Evolutionary conservation across 805 yeast genomes (phyloP).

Genomic region (Saccharomycopsis microspora): DNA sequence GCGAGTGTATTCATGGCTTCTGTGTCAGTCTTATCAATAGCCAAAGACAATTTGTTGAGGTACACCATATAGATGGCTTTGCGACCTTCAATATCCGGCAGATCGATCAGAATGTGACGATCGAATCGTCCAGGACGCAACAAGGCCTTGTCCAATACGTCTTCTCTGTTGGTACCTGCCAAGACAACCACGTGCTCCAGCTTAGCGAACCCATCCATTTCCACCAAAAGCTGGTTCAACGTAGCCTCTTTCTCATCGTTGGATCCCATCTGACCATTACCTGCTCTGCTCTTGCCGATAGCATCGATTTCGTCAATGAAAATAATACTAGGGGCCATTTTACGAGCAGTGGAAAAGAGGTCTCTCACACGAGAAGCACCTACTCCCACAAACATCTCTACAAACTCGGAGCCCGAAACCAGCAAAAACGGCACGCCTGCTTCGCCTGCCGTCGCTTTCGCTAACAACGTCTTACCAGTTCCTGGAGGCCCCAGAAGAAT

Average conservation of each 20-base stretch:
- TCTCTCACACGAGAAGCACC: conserved; percentile 98
- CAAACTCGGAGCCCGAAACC: conserved; percentile 95
- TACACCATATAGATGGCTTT: conserved; percentile 88
- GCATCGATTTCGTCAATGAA: conserved; percentile 99
- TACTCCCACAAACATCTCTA: conserved; percentile 98
- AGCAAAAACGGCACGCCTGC: conserved; percentile 96
- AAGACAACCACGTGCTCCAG: conserved; percentile 91
- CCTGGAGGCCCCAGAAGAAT: conserved; percentile 98
- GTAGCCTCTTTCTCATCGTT: conserved; percentile 97
- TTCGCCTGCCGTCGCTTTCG: conserved; percentile 98
- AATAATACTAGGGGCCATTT: conserved; percentile 90
- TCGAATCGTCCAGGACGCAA: conserved; percentile 97
- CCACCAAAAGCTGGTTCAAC: conserved; percentile 87
- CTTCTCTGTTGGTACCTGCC: conserved; percentile 96
- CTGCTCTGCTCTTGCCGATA: conserved; percentile 88
- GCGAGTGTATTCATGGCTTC: conserved; percentile 46
- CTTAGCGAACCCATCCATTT: conserved; percentile 94
- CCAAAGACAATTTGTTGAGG: conserved; percentile 57
- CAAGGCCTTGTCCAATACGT: conserved; percentile 84
- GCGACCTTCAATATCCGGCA: conserved; percentile 92
- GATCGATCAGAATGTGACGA: conserved; percentile 82
- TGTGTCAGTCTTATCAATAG: conserved; percentile 29
- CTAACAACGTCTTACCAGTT: conserved; percentile 94
- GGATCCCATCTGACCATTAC: conserved; percentile 61
- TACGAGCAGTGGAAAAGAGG: conserved; percentile 82